Base-by-base conservation (phyloP, 257 asterid species). In the Penstemon barbatus region DNA sequence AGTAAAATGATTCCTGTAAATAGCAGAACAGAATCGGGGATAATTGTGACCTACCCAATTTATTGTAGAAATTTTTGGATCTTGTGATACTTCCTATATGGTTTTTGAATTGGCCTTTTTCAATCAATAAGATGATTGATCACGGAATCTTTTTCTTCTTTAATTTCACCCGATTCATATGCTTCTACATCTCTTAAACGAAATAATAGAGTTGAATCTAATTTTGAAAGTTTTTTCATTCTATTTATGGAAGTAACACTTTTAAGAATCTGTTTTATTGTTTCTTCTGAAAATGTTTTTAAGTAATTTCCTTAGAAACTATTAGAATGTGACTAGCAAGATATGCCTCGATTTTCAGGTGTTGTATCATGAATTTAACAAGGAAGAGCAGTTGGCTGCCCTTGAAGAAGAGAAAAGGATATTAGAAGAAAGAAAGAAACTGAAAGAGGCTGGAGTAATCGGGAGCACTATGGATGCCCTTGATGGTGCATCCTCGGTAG, bases 381-480 rank as follows among this genome's bases (percentile, higher is more conserved):
- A 91, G 82, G 93, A 93, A 81, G 97, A 90, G 83, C 97, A 89
- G 76, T 10, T 83, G 61, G 90, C 77, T 40, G 97, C 96, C 43
- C 84, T 87, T 37, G 96, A 94, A 69, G 97, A 82, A 69, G 99
- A 93, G 84, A 90, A 89, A 82, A 72, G 68, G 82, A 82, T 88
- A 73, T 70, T 90, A 51, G 99, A 93, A 79, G 87, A 82, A 68
- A 79, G 97, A 69, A 91, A 89, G 91, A 94, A 81, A 76, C 93
- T 94, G 69, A 91, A 87, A 83, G 97, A 84, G 75, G 91, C 87
- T 3, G 99, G 99, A 56, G 92, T 85, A 4, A 78, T 94, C 3
- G 97, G 97, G 43, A 94, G 99, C 85, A 91, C 99, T 5, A 84
- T 89, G 99, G 97, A 94, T 79, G 99, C 97, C 43, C 82, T 90